These are phyloP conservation scores for Phytophthora lateralis DNA, from an alignment of 352 stramenopile genomes.

Conservation along the genomic window DNA sequence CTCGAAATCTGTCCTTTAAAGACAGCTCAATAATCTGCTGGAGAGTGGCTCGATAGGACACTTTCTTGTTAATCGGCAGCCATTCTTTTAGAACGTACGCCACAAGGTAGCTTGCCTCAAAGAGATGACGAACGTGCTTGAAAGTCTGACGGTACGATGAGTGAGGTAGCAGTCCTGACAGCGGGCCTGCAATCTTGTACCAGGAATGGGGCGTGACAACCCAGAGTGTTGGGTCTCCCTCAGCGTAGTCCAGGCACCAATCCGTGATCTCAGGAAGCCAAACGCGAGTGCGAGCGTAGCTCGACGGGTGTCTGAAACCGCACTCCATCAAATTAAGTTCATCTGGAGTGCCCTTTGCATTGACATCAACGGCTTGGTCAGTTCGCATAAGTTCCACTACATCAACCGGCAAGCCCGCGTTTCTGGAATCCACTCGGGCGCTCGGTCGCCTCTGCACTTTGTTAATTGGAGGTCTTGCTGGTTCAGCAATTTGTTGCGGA, in stretches of 20 bases:
- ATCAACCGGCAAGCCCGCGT: constrained; percentile 44
- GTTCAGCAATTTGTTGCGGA: constrained; percentile 3
- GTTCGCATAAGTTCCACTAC: constrained; percentile 83
- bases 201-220: constrained; percentile 82
- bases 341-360: constrained; percentile 56
- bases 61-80: constrained; percentile 87
- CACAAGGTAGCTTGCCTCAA: constrained; percentile 85
- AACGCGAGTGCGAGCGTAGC: constrained; percentile 68
- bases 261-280: constrained; percentile 88
- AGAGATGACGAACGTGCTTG: constrained; percentile 74
- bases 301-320: constrained; percentile 69
- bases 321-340: constrained; percentile 84
- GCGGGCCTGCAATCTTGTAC: constrained; percentile 86
- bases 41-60: constrained; percentile 82
- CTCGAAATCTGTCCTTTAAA: constrained; percentile 69
- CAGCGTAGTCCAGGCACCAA: constrained; percentile 88
- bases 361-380: constrained; percentile 52
- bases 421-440: constrained; percentile 36
- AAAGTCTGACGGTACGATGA: constrained; percentile 74
- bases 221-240: constrained; percentile 85
- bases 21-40: constrained; percentile 85
- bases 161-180: constrained; percentile 79
- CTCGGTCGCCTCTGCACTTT: constrained; percentile 33
- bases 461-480: constrained; percentile 18
- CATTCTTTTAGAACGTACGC: constrained; percentile 87